These are phyloP conservation scores for Fraxinus anomala DNA, from an alignment of 257 asterid genomes.

Conservation along the genomic window DNA sequence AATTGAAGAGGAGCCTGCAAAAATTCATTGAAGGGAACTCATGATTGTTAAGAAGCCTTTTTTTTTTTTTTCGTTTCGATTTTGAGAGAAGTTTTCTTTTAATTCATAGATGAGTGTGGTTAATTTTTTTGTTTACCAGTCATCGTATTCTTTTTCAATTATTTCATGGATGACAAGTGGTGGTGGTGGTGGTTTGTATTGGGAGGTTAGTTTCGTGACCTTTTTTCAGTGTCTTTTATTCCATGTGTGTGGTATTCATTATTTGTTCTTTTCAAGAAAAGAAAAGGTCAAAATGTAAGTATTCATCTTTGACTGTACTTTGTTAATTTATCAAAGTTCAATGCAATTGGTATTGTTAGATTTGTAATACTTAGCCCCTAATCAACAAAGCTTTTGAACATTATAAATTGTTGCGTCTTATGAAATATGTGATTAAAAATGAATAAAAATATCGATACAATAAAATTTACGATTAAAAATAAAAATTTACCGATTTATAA, in stretches of 20 bases:
- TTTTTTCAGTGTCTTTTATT: conserved; percentile 27
- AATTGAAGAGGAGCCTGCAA: neutral
- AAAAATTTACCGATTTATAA: no score
- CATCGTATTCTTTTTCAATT: conserved; percentile 24
- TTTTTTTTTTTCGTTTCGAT: neutral
- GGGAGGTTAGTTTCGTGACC: conserved; percentile 20
- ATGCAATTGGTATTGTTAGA: neutral
- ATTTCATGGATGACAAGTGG: conserved; percentile 34
- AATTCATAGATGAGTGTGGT: conserved; percentile 37
- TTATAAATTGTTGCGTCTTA: no score
- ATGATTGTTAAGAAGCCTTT: conserved; percentile 19
- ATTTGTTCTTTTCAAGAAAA: conserved; percentile 27
- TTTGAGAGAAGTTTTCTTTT: neutral
- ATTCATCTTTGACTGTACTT: conserved; percentile 28
- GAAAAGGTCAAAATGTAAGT: conserved; percentile 9
- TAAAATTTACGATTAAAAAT: no score
- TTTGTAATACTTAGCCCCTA: neutral
- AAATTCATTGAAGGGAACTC: neutral
- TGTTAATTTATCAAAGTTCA: neutral
- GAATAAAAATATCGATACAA: no score
- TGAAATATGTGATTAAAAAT: no score
- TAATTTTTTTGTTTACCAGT: conserved; percentile 30
- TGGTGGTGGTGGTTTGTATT: conserved; percentile 28
- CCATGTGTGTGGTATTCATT: conserved; percentile 24
- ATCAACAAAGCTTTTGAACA: no score